Evolutionary conservation across 495 filamentous ascomycete species (phyloP), one percentile per base, ranked within the genome.

Genomic region (Usnea hakonensis): DNA sequence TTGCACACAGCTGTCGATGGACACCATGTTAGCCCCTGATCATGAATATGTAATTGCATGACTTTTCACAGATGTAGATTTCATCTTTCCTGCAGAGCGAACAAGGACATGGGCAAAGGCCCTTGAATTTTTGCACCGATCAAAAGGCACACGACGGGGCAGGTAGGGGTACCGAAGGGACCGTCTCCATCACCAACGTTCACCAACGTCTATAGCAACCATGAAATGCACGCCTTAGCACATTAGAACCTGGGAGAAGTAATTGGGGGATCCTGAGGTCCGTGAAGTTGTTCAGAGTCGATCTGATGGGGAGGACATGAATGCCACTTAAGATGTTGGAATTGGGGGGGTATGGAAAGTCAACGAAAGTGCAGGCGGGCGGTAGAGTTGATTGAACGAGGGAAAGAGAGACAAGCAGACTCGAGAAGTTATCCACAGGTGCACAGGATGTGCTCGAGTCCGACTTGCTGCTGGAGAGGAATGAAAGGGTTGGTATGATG

Each of bases 1-100:
- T 75, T 66, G 86, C 86, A 85, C 86, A 88, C 43, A 89, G 79
- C 86, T 89, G 70, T 69, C 48, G 30, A 58, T 21, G 43, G 64
- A 61, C 35, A 55, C 38, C 19, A 38, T 28, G n/a, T 66, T 54
- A 60, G 52, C 57, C 17, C 32, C 30, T 33, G 57, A 37, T 3
- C 57, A 55, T 19, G 9, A 26, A 28, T n/a, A 23, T 6, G 35
- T 55, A 26, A 55, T 19, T 32, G 37, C 33, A 44, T 50, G 17
- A n/a, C n/a, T 53, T 7, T 32, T 61, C 23, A 9, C 3, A 23
- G 14, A 33, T 19, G 23, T 32, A 23, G 17, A 17, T 50, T 32
- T 23, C 11, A 26, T n/a, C 35, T 23, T 54, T 21, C 14, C n/a
- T 41, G 41, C 37, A 61, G 52, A 61, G 59, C 48, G 17, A 38